These are phyloP conservation scores for Plectosphaerella sp. DNA, from an alignment of 2,329 filamentous ascomycete species.

Conservation along the genomic window DNA sequence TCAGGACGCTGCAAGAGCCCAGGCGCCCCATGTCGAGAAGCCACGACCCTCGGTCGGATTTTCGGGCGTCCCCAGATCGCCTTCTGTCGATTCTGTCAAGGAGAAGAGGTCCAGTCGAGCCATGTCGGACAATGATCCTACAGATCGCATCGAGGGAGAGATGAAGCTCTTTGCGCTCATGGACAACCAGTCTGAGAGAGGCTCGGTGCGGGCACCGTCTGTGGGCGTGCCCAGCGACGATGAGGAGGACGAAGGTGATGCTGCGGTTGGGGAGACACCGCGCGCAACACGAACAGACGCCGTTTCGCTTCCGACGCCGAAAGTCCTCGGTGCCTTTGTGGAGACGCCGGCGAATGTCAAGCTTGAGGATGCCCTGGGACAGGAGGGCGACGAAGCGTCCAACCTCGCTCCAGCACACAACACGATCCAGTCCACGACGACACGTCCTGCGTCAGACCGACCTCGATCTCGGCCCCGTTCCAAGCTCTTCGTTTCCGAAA, in stretches of 20 bases:
- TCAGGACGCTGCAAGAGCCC: background rate
- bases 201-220: conserved; percentile 48
- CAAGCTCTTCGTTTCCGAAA: conserved; percentile 2
- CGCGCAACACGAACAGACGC: conserved; percentile 38
- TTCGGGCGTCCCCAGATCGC: conserved; percentile 33
- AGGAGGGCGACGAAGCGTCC: conserved; percentile 9
- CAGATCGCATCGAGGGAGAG: conserved; percentile 52
- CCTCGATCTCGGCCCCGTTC: background rate
- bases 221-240: conserved; percentile 30
- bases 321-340: conserved; percentile 50
- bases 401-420: background rate
- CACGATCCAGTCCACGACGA: conserved; percentile 16
- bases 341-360: conserved; percentile 49
- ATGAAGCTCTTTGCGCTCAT: conserved; percentile 50
- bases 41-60: conserved; percentile 39
- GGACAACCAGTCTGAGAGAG: conserved; percentile 52
- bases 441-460: conserved; percentile 1
- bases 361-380: conserved; percentile 19
- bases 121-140: conserved; percentile 44
- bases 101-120: conserved; percentile 43
- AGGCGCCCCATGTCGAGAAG: conserved; percentile 19
- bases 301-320: conserved; percentile 47
- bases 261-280: conserved; percentile 40
- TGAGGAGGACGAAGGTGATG: conserved; percentile 11
- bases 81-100: conserved; percentile 41